Base-by-base conservation (phyloP, 1,139 yeast species). In the Saccharomyces hybrid region DNA sequence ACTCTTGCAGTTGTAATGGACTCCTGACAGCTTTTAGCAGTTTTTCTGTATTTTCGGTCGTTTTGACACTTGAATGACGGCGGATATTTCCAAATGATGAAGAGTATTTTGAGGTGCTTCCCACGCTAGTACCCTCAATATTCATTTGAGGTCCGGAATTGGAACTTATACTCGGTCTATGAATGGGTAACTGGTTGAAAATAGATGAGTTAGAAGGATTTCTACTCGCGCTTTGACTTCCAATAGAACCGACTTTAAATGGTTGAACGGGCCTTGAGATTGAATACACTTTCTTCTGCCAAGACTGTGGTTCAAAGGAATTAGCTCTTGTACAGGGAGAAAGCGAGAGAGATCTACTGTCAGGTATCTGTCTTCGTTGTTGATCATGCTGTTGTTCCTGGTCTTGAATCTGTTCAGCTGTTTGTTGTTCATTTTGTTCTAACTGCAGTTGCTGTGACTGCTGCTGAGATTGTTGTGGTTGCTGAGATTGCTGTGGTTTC, bases 181-280 rank as follows among this genome's bases (percentile, higher is more conserved):
- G 73, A 3, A 64, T 66, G 50, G 70, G 65, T 16, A 67, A 44
- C 6, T 28, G 38, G 67, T 64, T 29, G 69, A 67, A 67, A 14
- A 73, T 70, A 0, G 79, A 74, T 0, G 77, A 72, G 32, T 66
- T 66, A 7, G 76, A 74, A 46, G 71, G 73, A 49, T 70, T 70
- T 57, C 74, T 69, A 5, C 75, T 64, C 38, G 63, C 68, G 70
- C 68, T 54, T 31, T 63, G 67, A 51, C 57, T 76, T 26, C 82
- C 78, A 16, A 82, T 76, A 0, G 87, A 81, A 0, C 87, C 88
- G 0, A 80, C 81, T 60, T 79, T 81, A 64, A 83, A 83, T 1
- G 86, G 82, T 57, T 81, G 85, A 14, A 81, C 74, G 9, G 60
- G 67, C 41, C 65, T 64, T 1, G 68, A 54, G 13, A 63, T 57